Base-by-base conservation (phyloP, 768 basidiomycete genomes). In the Steccherinum ochraceum region DNA sequence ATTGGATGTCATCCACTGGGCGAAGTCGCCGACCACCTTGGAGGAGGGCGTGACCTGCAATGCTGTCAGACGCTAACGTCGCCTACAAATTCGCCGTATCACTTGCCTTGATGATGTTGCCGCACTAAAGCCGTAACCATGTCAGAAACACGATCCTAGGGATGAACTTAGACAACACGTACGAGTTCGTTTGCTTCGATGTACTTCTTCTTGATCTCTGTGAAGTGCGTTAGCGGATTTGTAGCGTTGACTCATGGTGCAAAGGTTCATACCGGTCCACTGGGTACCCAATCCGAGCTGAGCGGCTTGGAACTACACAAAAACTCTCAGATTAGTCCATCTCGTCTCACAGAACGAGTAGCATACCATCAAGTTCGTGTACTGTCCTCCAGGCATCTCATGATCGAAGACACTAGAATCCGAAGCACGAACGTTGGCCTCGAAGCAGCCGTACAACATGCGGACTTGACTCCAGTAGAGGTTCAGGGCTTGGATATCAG, bases 1-100 rank as follows among this genome's bases (percentile, higher is more conserved):
- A 76, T 98, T 98, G 58, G 90, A 89, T 27, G 93, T 94, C 93
- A 97, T 94, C 87, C 89, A 96, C 70, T 99, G 96, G 16, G 96
- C 96, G 69, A 99, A 96, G 74, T 99, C 96, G 21, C 96, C 96
- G 45, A 97, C 94, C 45, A 95, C 92, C 74, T 98, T 99, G 40
- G 96, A 98, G 12, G 96, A 96, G 24, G 96, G 96, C 21, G 96
- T 99, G 60, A 98, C 95, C 82, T 84, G 42, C 35, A 25, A 25
- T 23, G 19, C 19, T 5, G 43, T 45, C 23, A 41, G 11, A 20
- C 12, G 24, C 30, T 24, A 35, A 51, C 27, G n/a, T 12, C 49
- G 21, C 26, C 21, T 39, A n/a, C 48, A 24, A 48, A 46, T 41
- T 49, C n/a, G 46, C 23, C 30, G 25, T 30, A 44, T 30, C 5